These are phyloP conservation scores for Eutrema japonicum DNA, from an alignment of 345 rosid genomes.

Conservation along the genomic window DNA sequence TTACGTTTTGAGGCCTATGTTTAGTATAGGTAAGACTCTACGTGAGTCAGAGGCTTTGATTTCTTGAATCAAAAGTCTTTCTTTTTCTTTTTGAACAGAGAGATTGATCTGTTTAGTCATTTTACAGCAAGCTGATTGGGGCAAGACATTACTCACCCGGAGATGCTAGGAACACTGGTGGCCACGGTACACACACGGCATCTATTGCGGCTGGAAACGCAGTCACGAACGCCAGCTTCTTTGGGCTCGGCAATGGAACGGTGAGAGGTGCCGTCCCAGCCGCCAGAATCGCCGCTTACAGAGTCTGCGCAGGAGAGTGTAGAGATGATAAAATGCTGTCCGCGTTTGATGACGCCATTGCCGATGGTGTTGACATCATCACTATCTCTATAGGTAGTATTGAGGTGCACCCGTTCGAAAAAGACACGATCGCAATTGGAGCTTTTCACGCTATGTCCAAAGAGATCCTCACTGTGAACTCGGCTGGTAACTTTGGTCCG, in stretches of 20 bases:
- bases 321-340: conserved; percentile 35
- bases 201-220: conserved; percentile 60
- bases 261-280: conserved; percentile 59
- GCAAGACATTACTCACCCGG: conserved; percentile 34
- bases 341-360: conserved; percentile 49
- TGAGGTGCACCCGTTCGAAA: conserved; percentile 1
- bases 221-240: conserved; percentile 42
- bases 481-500: conserved; percentile 53
- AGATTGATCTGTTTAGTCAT: conserved; percentile 3
- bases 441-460: conserved; percentile 56
- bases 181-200: conserved; percentile 61
- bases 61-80: not conserved
- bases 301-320: conserved; percentile 34
- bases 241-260: conserved; percentile 53
- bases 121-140: conserved; percentile 41
- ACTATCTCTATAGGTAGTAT: conserved; percentile 42
- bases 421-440: conserved; percentile 51
- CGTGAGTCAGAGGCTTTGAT: conserved; percentile 5
- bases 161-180: conserved; percentile 29
- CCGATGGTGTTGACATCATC: conserved; percentile 55
- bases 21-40: not conserved
- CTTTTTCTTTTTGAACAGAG: not conserved
- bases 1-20: not conserved
- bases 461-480: conserved; percentile 49
- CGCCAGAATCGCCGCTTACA: conserved; percentile 54